A percentile compares a stretch with the other conserved stretches of the same genome.
Evolutionary conservation across 345 rosid species (phyloP).

Genomic region (Nasturtium officinale): DNA sequence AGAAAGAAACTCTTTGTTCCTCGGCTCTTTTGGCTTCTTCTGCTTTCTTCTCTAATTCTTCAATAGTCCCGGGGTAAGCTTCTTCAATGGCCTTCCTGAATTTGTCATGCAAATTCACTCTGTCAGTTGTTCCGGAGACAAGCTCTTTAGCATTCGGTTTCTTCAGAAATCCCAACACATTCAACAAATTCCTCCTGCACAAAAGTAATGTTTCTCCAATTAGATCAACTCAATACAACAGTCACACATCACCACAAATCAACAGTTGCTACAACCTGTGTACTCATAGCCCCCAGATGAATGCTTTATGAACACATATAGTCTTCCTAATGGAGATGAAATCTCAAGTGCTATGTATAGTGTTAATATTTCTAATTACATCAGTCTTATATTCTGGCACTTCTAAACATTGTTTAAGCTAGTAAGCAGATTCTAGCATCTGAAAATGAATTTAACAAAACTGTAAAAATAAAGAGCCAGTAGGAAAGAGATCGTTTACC

Average conservation of each 20-base stretch:
- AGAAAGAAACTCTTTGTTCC: slow-evolving; percentile 68
- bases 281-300: neutral
- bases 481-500: slow-evolving; percentile 44
- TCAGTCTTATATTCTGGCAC: neutral
- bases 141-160: slow-evolving; percentile 81
- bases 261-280: neutral
- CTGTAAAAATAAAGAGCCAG: slow-evolving; percentile 19
- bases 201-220: slow-evolving; percentile 11
- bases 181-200: slow-evolving; percentile 82
- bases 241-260: neutral
- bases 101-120: slow-evolving; percentile 74
- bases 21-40: slow-evolving; percentile 56
- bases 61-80: slow-evolving; percentile 62
- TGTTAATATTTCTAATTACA: neutral
- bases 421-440: neutral
- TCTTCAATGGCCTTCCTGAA: slow-evolving; percentile 71
- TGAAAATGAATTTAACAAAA: neutral
- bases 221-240: slow-evolving; percentile 17
- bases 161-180: slow-evolving; percentile 82
- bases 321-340: neutral
- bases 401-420: neutral
- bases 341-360: neutral
- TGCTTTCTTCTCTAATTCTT: slow-evolving; percentile 56
- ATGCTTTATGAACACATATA: neutral
- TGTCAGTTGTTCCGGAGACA: slow-evolving; percentile 85